Conservation (phyloP, 352 stramenopile species). For the Globisporangium heterothallicum region DNA sequence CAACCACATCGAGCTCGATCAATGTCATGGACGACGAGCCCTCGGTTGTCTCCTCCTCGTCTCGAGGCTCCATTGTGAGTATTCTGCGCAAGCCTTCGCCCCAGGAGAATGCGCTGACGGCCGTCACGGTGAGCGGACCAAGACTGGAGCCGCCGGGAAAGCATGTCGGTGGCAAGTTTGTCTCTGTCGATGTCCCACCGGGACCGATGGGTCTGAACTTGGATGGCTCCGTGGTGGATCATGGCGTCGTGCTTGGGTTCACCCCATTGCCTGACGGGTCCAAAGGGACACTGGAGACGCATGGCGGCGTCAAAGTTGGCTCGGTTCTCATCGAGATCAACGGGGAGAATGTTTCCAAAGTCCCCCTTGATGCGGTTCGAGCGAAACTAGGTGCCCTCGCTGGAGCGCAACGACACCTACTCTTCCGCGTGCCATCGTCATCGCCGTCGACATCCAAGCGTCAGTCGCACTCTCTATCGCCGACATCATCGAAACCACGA, state of each 20-base stretch:
- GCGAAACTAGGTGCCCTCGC: conserved; percentile 37
- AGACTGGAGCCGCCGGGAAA: neutral
- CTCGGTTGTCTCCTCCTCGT: neutral
- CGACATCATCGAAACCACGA: neutral
- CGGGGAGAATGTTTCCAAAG: conserved; percentile 48
- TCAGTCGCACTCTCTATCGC: neutral
- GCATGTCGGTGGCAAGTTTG: conserved; percentile 8
- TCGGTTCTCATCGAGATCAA: conserved; percentile 66
- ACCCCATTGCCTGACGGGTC: conserved; percentile 48
- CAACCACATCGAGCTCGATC: neutral
- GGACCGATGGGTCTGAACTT: conserved; percentile 67
- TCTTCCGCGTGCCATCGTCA: conserved; percentile 37
- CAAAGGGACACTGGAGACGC: conserved; percentile 40
- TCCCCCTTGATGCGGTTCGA: conserved; percentile 31
- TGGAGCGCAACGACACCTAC: conserved; percentile 29
- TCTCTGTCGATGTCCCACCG: conserved; percentile 39
- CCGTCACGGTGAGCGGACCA: conserved; percentile 8
- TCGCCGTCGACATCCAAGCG: conserved; percentile 4
- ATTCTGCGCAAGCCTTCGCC: conserved; percentile 9
- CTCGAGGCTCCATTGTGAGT: conserved; percentile 8
- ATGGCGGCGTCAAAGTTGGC: conserved; percentile 45
- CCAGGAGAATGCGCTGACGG: conserved; percentile 4
- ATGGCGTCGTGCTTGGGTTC: conserved; percentile 64
- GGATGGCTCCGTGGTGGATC: conserved; percentile 36
- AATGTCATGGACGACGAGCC: neutral